Evolutionary conservation across 352 stramenopile species (phyloP).

Genomic region (Saprolegnia diclina): DNA sequence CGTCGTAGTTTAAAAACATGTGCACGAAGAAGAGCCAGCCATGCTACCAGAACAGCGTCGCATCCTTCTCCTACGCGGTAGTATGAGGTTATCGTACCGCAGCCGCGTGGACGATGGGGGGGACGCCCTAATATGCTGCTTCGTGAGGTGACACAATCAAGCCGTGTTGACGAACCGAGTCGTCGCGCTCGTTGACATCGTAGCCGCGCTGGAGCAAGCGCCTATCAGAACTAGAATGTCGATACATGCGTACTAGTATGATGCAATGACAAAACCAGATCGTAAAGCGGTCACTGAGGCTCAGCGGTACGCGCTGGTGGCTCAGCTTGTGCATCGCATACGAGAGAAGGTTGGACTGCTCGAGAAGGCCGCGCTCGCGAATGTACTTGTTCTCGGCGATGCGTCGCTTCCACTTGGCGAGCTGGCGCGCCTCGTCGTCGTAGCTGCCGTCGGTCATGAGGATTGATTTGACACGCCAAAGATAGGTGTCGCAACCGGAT

Average conservation of each 20-base stretch:
- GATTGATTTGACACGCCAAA: background rate
- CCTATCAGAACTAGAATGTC: no score
- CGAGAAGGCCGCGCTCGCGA: constrained; percentile 1
- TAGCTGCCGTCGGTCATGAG: background rate
- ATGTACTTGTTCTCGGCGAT: constrained; percentile 23
- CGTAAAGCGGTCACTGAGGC: constrained; percentile 3
- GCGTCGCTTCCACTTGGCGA: constrained; percentile 27
- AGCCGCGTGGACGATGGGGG: constrained; percentile 21
- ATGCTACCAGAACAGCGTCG: background rate
- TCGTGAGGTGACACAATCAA: background rate
- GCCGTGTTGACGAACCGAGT: constrained; percentile 4
- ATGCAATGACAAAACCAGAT: no score
- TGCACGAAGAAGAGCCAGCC: constrained; percentile 11
- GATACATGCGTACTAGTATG: no score
- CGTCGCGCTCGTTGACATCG: constrained; percentile 21
- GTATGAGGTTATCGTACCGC: background rate
- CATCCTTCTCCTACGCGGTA: background rate
- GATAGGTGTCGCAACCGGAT: background rate
- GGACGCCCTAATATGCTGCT: constrained; percentile 14
- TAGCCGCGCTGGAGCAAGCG: constrained; percentile 15
- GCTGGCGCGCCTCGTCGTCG: constrained; percentile 6
- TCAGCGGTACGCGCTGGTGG: background rate
- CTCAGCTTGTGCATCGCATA: constrained; percentile 24
- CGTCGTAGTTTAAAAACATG: constrained; percentile 2
- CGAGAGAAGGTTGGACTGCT: constrained; percentile 19